A percentile compares a stretch with the other conserved stretches of the same genome.
phyloP scores from a whole-genome alignment of 495 filamentous ascomycete species.

The Penicillium pulvis region DNA sequence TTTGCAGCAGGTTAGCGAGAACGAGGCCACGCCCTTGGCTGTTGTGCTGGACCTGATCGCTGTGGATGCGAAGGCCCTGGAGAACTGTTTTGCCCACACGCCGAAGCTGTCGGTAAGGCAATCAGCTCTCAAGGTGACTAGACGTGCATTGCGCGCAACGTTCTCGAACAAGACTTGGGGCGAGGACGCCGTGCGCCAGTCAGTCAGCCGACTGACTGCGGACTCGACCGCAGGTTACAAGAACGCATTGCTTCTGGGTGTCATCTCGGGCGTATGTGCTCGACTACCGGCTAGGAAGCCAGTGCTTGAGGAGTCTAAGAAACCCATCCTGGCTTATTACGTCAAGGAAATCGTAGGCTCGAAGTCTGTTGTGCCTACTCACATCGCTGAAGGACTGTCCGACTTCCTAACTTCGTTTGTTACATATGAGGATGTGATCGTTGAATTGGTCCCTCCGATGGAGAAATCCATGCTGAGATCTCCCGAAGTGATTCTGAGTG shows the following conservation, averaged over 20 bases:
- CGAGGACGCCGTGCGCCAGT: constrained; percentile 60
- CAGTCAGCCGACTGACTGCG: constrained; percentile 64
- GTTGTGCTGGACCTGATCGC: constrained; percentile 64
- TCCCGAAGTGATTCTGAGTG: constrained; percentile 83
- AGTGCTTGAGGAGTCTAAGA: constrained; percentile 64
- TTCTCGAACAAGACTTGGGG: constrained; percentile 61
- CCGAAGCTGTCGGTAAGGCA: constrained; percentile 59
- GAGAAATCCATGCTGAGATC: constrained; percentile 88
- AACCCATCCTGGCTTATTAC: constrained; percentile 76
- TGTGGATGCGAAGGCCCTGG: constrained; percentile 67
- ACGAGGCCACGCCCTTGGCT: constrained; percentile 59
- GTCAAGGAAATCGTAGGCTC: constrained; percentile 83
- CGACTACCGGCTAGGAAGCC: constrained; percentile 61
- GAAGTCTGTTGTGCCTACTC: constrained; percentile 64
- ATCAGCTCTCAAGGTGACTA: constrained; percentile 70
- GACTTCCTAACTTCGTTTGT: constrained; percentile 83
- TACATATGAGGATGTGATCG: constrained; percentile 71
- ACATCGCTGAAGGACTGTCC: constrained; percentile 70
- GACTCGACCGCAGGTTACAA: constrained; percentile 62
- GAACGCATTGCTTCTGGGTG: constrained; percentile 77
- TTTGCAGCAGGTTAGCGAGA: constrained; percentile 59
- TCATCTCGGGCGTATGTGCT: constrained; percentile 81
- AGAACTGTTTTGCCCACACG: constrained; percentile 69
- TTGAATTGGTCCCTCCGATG: constrained; percentile 74
- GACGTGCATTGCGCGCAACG: constrained; percentile 70